Percentiles rank a stretch among this genome's conserved stretches.
These are phyloP conservation scores for Draba incana DNA, from an alignment of 345 rosid species.

Conservation along the genomic window DNA sequence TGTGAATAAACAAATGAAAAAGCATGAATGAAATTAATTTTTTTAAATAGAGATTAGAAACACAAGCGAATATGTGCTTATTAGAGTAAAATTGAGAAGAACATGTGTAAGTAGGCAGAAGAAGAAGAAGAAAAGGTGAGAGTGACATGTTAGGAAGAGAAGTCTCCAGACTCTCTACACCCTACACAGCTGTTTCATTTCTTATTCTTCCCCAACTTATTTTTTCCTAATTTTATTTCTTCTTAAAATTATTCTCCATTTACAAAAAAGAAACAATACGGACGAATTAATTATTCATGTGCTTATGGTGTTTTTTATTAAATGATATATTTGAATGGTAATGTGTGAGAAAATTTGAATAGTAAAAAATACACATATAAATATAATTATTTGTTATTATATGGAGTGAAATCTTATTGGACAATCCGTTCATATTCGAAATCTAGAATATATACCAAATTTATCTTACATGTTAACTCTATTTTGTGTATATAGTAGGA, in stretches of 20 bases:
- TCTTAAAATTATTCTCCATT: constrained; percentile 6
- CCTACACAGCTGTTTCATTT: constrained; percentile 37
- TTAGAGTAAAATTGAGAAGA: constrained; percentile 13
- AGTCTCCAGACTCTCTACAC: constrained; percentile 38
- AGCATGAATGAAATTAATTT: not conserved
- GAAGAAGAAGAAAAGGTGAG: constrained; percentile 26
- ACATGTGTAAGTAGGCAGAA: constrained; percentile 40
- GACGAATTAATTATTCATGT: not conserved
- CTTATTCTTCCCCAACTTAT: not conserved
- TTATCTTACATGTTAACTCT: too few relatives aligned
- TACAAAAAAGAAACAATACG: not conserved
- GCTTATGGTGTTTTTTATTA: not conserved
- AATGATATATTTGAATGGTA: not conserved
- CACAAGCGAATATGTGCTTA: constrained; percentile 28
- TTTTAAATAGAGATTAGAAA: constrained; percentile 1
- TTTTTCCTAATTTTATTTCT: not conserved
- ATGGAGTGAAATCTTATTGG: too few relatives aligned
- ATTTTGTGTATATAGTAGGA: not conserved
- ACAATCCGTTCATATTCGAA: too few relatives aligned
- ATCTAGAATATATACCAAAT: too few relatives aligned
- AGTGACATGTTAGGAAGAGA: constrained; percentile 37
- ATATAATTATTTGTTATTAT: too few relatives aligned
- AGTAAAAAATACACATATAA: too few relatives aligned
- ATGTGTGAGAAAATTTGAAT: too few relatives aligned
- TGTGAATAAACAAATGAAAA: constrained; percentile 13